phyloP scores from a whole-genome alignment of 108 stramenopile species.

The Schizochytrium sp. region DNA sequence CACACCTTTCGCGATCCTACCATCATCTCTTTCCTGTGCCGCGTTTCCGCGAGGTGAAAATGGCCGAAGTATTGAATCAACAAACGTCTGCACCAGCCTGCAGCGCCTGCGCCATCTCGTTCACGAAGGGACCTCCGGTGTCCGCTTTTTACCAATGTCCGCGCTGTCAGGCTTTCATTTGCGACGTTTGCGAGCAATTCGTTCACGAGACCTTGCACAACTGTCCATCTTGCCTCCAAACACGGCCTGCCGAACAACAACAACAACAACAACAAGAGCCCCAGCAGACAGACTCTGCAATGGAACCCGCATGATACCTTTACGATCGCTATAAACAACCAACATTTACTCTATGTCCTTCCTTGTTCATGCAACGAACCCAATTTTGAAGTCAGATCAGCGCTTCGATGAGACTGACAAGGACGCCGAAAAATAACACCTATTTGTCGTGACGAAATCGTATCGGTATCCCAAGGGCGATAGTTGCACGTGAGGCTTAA shows the following conservation, averaged over 20 bases:
- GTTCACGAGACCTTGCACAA: conserved; percentile 81
- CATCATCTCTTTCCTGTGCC: conserved; percentile 85
- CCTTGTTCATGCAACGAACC: too few species aligned
- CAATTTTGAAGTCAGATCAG: too few species aligned
- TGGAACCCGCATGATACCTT: too few species aligned
- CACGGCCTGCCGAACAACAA: background rate
- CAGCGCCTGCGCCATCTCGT: conserved; percentile 5
- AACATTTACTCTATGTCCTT: too few species aligned
- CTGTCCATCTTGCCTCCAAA: conserved; percentile 67
- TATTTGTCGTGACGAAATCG: too few species aligned
- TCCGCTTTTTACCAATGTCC: conserved; percentile 67
- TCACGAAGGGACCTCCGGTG: conserved; percentile 6
- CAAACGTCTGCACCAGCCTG: conserved; percentile 11
- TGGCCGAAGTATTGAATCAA: conserved; percentile 29
- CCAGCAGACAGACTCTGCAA: too few species aligned
- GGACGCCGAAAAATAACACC: too few species aligned
- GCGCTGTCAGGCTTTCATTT: conserved; percentile 68
- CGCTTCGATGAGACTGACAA: too few species aligned
- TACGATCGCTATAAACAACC: too few species aligned
- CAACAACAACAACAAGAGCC: too few species aligned
- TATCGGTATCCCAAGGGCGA: too few species aligned
- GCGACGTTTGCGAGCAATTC: conserved; percentile 73
- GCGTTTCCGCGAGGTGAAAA: conserved; percentile 57
- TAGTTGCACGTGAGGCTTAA: too few species aligned
- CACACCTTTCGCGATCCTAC: conserved; percentile 74